Evolutionary conservation across 305 asterid genomes (phyloP), one percentile per base, ranked within the genome.

Genomic region (Solanum hybrid): DNA sequence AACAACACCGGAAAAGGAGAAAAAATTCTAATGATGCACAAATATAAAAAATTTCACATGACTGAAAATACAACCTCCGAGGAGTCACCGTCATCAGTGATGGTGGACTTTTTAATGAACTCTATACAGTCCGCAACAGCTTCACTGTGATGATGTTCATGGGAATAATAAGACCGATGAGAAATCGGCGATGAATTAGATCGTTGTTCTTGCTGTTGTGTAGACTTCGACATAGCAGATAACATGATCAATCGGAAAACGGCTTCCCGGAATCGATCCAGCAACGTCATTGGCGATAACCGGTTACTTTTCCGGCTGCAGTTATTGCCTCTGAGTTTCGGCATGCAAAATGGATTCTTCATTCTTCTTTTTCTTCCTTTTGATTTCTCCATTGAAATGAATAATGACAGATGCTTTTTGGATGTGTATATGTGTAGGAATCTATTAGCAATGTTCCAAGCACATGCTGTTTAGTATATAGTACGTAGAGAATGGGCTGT

Each of bases 111-210:
- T 91, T 93, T 94, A 78, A 95, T 92, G 77, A 95, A 95, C 92
- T 95, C 96, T 84, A 95, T 93, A 90, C 97, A 95, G 78, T 95
- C 96, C 12, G 97, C 97, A 29, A 95, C 95, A 71, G 95, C 95
- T 90, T 94, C 96, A 80, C 90, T 92, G 24, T 91, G 95, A 89
- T 94, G 93, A 85, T 93, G 93, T 80, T 95, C 96, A 45, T 90
- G 85, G 1, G 81, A n/a, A 45, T 77, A 87, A 32, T 90, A 80
- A 1, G 91, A 31, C 27, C 88, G 32, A 1, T 81, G 89, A 4
- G 91, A 86, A 51, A 90, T 34, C 17, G 93, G 71, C 0, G 88
- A 80, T 8, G 81, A n/a, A 60, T 76, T 31, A 40, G 85, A 69
- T 56, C 86, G 85, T 10, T 84, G 90, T 66, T 87, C 90, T 51